Conservation (phyloP, 768 basidiomycete genomes). For the Xerocomus brunneocitrinus region DNA sequence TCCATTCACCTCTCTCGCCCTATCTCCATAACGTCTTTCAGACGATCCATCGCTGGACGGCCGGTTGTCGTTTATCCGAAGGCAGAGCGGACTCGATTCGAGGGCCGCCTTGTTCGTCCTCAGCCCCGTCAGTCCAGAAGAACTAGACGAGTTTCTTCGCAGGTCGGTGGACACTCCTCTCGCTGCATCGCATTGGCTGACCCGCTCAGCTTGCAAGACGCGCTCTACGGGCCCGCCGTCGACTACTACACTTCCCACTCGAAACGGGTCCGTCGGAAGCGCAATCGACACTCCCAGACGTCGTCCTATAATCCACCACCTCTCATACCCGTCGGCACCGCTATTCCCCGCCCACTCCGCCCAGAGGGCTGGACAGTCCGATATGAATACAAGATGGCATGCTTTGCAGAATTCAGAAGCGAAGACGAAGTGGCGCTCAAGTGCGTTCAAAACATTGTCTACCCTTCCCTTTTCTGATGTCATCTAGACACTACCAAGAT, state of each 20-base stretch:
- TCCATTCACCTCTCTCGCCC: background rate
- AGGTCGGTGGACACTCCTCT: slow-evolving; percentile 43
- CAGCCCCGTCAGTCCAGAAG: slow-evolving; percentile 82
- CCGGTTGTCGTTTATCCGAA: slow-evolving; percentile 80
- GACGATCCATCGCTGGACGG: slow-evolving; percentile 83
- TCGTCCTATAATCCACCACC: slow-evolving; percentile 47
- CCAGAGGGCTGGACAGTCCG: slow-evolving; percentile 93
- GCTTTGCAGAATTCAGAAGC: slow-evolving; percentile 91
- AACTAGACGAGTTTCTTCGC: slow-evolving; percentile 84
- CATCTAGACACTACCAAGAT: slow-evolving; percentile 84
- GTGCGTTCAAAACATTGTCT: slow-evolving; percentile 41
- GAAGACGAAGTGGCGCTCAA: slow-evolving; percentile 92
- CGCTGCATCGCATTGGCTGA: background rate
- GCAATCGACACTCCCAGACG: slow-evolving; percentile 71
- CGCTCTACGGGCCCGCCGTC: slow-evolving; percentile 80
- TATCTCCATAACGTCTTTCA: slow-evolving; percentile 24
- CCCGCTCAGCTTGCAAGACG: slow-evolving; percentile 69
- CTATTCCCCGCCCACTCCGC: slow-evolving; percentile 54
- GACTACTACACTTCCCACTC: slow-evolving; percentile 94
- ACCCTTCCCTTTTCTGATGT: slow-evolving; percentile 11
- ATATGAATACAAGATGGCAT: slow-evolving; percentile 97
- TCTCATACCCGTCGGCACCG: slow-evolving; percentile 39
- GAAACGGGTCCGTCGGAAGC: slow-evolving; percentile 86
- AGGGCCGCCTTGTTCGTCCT: slow-evolving; percentile 91
- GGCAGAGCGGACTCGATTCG: slow-evolving; percentile 85